Conservation (phyloP, 148 eudicot genomes). For the Vaccinium myrtillus region DNA sequence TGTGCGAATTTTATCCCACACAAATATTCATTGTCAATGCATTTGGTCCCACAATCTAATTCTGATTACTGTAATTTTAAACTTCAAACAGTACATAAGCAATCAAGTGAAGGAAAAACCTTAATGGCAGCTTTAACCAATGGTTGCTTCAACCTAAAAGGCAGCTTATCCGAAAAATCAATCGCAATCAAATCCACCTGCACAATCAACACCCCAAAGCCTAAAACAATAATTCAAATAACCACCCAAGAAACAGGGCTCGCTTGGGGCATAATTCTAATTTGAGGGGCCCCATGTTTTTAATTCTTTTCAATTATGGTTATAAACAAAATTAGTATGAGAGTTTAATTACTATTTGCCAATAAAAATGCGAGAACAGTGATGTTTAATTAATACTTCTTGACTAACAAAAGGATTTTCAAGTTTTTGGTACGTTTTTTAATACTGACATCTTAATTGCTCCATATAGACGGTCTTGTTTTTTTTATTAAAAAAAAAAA, state of each 20-base stretch:
- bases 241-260: not conserved
- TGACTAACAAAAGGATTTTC: too few relatives aligned
- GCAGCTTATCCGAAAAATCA: conserved; percentile 79
- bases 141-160: conserved; percentile 74
- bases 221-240: not conserved
- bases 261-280: too few relatives aligned
- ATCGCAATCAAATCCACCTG: conserved; percentile 81
- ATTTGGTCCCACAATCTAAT: not conserved
- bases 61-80: not conserved
- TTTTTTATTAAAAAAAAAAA: too few relatives aligned
- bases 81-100: not conserved
- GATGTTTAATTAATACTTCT: too few relatives aligned
- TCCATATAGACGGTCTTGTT: too few relatives aligned
- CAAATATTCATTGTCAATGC: not conserved
- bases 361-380: too few relatives aligned
- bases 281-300: too few relatives aligned
- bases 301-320: too few relatives aligned
- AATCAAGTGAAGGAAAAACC: conserved; percentile 37
- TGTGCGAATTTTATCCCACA: not conserved
- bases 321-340: too few relatives aligned
- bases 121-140: conserved; percentile 73
- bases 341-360: too few relatives aligned
- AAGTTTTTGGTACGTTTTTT: too few relatives aligned
- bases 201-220: conserved; percentile 14
- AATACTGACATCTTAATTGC: too few relatives aligned